Percentiles rank a stretch among this genome's conserved stretches.
Evolutionary conservation across 1,284 basidiomycete species (phyloP).

Genomic region (Ceratobasidium sp.): DNA sequence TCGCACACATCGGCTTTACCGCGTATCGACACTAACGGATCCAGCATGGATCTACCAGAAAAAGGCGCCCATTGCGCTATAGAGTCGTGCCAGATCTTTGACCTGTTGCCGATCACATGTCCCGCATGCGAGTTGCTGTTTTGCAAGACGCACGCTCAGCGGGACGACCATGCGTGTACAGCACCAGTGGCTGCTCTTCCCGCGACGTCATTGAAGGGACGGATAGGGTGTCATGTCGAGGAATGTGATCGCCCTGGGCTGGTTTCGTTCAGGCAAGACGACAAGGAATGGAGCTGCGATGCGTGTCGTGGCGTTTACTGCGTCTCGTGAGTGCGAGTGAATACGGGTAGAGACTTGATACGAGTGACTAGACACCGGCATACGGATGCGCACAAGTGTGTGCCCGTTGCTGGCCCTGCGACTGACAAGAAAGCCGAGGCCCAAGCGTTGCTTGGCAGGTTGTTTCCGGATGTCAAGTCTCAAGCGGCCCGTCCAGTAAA

Average conservation of each 20-base stretch:
- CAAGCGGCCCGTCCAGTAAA: constrained; percentile 44
- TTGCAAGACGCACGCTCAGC: constrained; percentile 64
- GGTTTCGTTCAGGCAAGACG: constrained; percentile 23
- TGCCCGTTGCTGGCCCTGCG: constrained; percentile 25
- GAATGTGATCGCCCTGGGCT: constrained; percentile 60
- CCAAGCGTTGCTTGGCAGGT: constrained; percentile 60
- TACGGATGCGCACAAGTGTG: constrained; percentile 62
- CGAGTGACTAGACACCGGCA: constrained; percentile 61
- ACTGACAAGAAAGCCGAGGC: constrained; percentile 58
- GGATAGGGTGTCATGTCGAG: constrained; percentile 50
- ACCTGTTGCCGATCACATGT: constrained; percentile 71
- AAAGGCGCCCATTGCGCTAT: constrained; percentile 65
- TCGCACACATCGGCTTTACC: too few relatives aligned
- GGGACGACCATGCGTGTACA: constrained; percentile 63
- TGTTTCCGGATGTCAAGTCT: constrained; percentile 54
- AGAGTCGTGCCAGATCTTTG: constrained; percentile 59
- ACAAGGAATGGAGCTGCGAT: constrained; percentile 46
- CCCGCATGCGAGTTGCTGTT: constrained; percentile 57
- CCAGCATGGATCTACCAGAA: constrained; percentile 51
- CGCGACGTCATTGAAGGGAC: constrained; percentile 24
- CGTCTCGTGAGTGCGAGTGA: constrained; percentile 57
- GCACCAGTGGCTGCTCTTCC: constrained; percentile 37
- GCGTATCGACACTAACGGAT: not conserved
- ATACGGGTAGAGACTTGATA: not conserved
- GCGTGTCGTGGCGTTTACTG: constrained; percentile 66